A percentile compares a stretch with the other conserved stretches of the same genome.
These are phyloP conservation scores for Xylaria digitata DNA, from an alignment of 2,329 filamentous ascomycete genomes.

Conservation along the genomic window DNA sequence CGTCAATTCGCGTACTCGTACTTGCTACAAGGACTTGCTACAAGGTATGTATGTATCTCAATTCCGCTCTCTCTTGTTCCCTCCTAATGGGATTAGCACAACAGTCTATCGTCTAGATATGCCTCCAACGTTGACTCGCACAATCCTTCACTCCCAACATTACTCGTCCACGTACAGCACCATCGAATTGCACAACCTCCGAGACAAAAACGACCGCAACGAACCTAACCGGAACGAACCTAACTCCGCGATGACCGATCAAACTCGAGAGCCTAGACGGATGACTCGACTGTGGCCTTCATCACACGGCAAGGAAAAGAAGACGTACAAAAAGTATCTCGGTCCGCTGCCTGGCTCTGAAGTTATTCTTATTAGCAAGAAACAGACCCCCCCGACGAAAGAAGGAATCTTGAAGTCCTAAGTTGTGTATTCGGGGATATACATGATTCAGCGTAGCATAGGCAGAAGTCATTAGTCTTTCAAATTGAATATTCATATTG, in stretches of 20 bases:
- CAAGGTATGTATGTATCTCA: slow-evolving; percentile 1
- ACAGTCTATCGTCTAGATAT: neutral
- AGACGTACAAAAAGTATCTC: no score
- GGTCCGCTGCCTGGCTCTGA: no score
- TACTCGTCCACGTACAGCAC: neutral
- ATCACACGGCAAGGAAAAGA: neutral
- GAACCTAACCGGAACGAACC: neutral
- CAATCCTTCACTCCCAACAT: neutral
- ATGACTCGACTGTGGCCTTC: neutral
- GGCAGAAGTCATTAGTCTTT: neutral
- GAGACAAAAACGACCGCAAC: neutral
- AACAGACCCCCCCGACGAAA: neutral
- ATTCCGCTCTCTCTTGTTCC: neutral
- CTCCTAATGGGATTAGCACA: neutral
- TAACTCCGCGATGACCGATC: slow-evolving; percentile 1
- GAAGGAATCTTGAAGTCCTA: neutral
- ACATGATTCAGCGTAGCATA: neutral
- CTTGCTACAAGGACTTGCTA: neutral
- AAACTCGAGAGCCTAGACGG: neutral
- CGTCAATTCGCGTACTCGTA: neutral
- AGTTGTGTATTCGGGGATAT: neutral
- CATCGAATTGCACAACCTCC: neutral
- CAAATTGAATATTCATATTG: neutral
- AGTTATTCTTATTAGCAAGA: neutral
- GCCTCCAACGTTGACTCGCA: neutral